Base-by-base conservation (phyloP, 768 basidiomycete species). In the Hirschioporus abietinus region DNA sequence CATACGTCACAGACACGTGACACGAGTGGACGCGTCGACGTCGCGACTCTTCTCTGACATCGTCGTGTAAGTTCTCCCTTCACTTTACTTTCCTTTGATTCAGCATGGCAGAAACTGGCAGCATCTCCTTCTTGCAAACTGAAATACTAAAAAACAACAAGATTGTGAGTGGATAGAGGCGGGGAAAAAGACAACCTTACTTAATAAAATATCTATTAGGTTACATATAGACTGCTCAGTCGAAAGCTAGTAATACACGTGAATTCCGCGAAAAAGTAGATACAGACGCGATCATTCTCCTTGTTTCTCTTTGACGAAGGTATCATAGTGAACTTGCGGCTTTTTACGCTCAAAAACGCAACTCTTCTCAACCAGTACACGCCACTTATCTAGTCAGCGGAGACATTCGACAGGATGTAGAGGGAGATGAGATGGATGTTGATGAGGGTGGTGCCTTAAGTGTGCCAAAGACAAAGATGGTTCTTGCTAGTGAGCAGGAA, bases 351-450 rank as follows among this genome's bases (percentile, higher is more conserved):
- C 77, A 81, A 42, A 79, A 81, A 15, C 70, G 69, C 35, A 77
- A 78, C 57, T 76, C 81, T 65, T 73, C 79, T 15, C 81, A 82
- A 59, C 74, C 76, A 7, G 79, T 80, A 25, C 79, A 78, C 64
- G 91, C 92, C n/a, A 93, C 91, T 0, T 93, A 90, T 76, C 76
- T 91, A 42, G 71, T 94, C 15, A 85, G 82, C 17, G 92, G 92
- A 26, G 83, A 87, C 65, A 74, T 80, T 1, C 66, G 74, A 63
- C 64, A 70, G 24, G 25, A 66, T 58, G 59, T 62, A 64, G 34
- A 63, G 60, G 15, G 66, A 27, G 36, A 76, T 36, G 70, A 72
- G 12, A 74, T 80, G 71, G 79, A 82, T 18, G 63, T 79, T 52
- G 79, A 81, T 65, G 30, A 75, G 74, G 35, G 80, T 79, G 42